Evolutionary conservation across 2,329 filamentous ascomycete genomes (phyloP), one percentile per base, ranked within the genome.

Genomic region (Botrytis fragariae): DNA sequence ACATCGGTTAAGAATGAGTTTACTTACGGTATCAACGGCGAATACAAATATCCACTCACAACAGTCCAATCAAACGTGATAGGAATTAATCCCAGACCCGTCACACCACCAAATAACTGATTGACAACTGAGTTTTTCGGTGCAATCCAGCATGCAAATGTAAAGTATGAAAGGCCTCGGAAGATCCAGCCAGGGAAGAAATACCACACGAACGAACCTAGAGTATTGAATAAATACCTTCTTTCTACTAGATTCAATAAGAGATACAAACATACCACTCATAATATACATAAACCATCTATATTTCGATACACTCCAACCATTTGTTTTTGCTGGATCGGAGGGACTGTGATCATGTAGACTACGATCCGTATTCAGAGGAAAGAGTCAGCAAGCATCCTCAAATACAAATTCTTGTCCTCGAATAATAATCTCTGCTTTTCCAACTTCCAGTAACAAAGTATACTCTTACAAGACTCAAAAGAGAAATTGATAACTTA

Each of bases 61-160:
- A 93, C 90, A 8, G 90, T 91, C 91, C 92, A 93, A 83, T 94
- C 92, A 78, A 94, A 93, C 0, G 91, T 93, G 45, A 94, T 88
- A 1, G 92, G 91, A 10, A 93, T 82, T 42, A 94, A 79, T 0
- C 89, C 92, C 5, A 94, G 76, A 0, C 92, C 92, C 0, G 89
- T 91, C 44, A 73, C 69, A 1, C 90, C 91, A 2, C 92, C 92
- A 77, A 94, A 94, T 1, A 94, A 79, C 79, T 94, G 91, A 76
- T 94, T 94, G 57, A 94, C 82, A 16, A 92, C 82, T 0, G 88
- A 84, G 74, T 88, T 93, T 68, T 93, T 84, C 0, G 92, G 92
- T 2, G 87, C 88, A 73, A 93, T 87, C 91, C 91, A 94, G 0
- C 90, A 92, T 10, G 88, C 85, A 79, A 92, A 91, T 18, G 91